A percentile compares a stretch with the other conserved stretches of the same genome.
phyloP scores from a whole-genome alignment of 345 rosid genomes.

The Physaria fendleri region DNA sequence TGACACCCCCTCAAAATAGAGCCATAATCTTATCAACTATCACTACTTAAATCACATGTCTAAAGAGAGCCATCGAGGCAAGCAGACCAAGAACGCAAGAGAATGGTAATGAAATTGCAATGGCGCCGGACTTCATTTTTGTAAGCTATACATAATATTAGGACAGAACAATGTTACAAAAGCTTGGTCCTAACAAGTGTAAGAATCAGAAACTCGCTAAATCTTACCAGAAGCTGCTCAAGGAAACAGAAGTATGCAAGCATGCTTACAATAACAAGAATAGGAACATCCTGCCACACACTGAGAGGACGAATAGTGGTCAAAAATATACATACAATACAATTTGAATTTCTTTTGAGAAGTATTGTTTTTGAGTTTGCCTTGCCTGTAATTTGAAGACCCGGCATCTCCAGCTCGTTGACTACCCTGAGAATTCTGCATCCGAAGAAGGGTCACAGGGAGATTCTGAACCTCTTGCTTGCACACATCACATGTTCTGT shows the following conservation, averaged over 20 bases:
- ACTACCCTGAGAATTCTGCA: constrained; percentile 51
- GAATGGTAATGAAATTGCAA: constrained; percentile 90
- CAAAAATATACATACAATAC: not conserved
- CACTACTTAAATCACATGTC: constrained; percentile 9
- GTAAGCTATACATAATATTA: constrained; percentile 39
- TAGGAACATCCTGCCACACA: constrained; percentile 94
- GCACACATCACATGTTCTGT: constrained; percentile 92
- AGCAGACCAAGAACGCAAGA: constrained; percentile 84
- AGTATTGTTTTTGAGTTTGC: constrained; percentile 9
- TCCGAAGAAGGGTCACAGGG: constrained; percentile 85
- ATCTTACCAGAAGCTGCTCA: constrained; percentile 87
- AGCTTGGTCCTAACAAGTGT: not conserved
- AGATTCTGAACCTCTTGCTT: constrained; percentile 87
- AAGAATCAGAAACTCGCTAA: not conserved
- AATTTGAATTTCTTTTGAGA: not conserved
- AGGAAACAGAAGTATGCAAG: constrained; percentile 96
- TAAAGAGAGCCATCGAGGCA: constrained; percentile 67
- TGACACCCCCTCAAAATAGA: not conserved
- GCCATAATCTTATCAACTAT: not conserved
- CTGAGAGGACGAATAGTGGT: constrained; percentile 33
- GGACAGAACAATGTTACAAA: constrained; percentile 8
- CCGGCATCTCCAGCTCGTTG: constrained; percentile 28
- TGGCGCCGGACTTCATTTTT: constrained; percentile 78
- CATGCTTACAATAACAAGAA: constrained; percentile 92
- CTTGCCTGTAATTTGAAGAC: constrained; percentile 54